Evolutionary conservation across 2,329 filamentous ascomycete genomes (phyloP).

Genomic region (Fusarium sororula): DNA sequence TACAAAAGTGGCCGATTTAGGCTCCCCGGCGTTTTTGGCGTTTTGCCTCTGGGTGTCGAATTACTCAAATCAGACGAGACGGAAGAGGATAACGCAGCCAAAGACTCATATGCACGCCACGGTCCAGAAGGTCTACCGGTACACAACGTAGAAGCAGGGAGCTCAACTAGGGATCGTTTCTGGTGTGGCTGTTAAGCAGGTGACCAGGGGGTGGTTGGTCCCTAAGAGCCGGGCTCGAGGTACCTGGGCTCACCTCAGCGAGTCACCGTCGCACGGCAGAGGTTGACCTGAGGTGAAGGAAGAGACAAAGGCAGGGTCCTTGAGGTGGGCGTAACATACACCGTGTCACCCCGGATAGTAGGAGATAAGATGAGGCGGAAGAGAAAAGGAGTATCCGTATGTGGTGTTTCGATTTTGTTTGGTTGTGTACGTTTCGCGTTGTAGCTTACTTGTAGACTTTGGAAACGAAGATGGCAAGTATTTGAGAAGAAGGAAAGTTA

Average conservation of each 20-base stretch:
- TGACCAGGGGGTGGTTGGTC: conserved; percentile 24
- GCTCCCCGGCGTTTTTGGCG: conserved; percentile 7
- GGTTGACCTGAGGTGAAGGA: conserved; percentile 13
- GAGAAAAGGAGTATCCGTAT: conserved; percentile 4
- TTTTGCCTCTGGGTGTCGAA: conserved; percentile 5
- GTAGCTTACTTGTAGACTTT: not conserved
- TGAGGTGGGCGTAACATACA: conserved; percentile 9
- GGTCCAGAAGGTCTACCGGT: not conserved
- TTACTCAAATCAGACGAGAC: not conserved
- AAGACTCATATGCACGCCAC: conserved; percentile 3
- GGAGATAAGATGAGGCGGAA: conserved; percentile 3
- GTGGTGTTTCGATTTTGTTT: not conserved
- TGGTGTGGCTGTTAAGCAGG: conserved; percentile 14
- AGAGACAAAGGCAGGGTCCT: conserved; percentile 14
- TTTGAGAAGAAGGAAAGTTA: not conserved
- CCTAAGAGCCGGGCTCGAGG: not conserved
- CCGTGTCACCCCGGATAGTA: conserved; percentile 22
- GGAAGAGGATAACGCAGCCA: not conserved
- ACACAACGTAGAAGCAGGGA: not conserved
- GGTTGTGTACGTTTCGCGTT: not conserved
- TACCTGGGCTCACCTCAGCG: conserved; percentile 16
- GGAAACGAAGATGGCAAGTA: not conserved
- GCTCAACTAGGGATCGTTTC: not conserved
- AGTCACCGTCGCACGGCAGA: conserved; percentile 23
- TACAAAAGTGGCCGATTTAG: not conserved